A percentile compares a stretch with the other conserved stretches of the same genome.
Evolutionary conservation across 208 protist genomes (phyloP).

Genomic region (Acanthamoeba royreba): DNA sequence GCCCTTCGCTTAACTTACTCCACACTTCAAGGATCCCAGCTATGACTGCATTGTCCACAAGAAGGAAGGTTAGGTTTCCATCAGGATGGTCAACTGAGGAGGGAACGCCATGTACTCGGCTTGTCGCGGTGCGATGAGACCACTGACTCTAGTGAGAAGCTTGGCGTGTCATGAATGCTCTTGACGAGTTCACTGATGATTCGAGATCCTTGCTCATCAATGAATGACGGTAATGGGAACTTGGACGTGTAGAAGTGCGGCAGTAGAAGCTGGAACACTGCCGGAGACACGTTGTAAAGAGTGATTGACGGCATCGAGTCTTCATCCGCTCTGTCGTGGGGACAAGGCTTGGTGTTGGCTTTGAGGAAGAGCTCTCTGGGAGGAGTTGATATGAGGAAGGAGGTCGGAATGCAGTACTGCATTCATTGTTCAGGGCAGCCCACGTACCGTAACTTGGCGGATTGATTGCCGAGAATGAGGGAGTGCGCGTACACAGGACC

Average conservation of each 20-base stretch:
- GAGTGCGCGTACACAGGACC: too few species aligned
- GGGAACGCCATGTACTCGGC: background rate
- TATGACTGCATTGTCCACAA: too few species aligned
- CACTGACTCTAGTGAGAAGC: background rate
- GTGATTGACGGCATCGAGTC: background rate
- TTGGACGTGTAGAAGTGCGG: background rate
- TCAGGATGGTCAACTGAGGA: too few species aligned
- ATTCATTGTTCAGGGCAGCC: too few species aligned
- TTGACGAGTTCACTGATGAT: background rate
- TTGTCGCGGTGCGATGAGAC: background rate
- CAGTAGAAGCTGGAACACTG: background rate
- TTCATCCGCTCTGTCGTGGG: background rate
- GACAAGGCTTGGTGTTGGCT: background rate
- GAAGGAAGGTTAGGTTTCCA: too few species aligned
- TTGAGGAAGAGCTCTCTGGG: background rate
- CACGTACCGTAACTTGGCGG: too few species aligned
- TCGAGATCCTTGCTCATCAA: background rate
- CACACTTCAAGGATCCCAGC: too few species aligned
- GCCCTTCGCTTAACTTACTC: too few species aligned
- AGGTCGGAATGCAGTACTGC: too few species aligned
- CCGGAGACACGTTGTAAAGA: background rate
- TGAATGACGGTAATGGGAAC: background rate
- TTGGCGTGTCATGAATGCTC: background rate
- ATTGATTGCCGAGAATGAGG: too few species aligned
- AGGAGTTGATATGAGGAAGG: too few species aligned